Evolutionary conservation across 768 basidiomycete species (phyloP).

Genomic region (Galerina marginata): DNA sequence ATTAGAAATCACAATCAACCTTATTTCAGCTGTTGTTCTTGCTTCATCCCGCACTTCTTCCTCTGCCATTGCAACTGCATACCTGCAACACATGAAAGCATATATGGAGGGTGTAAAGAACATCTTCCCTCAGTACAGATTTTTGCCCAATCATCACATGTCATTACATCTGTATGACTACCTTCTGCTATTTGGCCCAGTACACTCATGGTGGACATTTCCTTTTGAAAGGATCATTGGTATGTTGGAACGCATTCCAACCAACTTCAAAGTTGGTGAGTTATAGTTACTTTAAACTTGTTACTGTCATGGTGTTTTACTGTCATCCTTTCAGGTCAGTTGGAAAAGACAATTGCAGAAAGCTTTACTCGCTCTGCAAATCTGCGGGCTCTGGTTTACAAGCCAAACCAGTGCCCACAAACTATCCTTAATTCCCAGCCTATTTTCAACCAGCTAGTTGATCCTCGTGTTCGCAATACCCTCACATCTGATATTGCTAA

Average conservation of each 20-base stretch:
- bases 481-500: constrained; percentile 10
- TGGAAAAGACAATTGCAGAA: constrained; percentile 22
- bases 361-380: constrained; percentile 18
- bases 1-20: constrained; percentile 26
- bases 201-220: constrained; percentile 41
- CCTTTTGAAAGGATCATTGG: constrained; percentile 42
- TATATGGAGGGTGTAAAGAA: constrained; percentile 36
- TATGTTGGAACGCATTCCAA: constrained; percentile 21
- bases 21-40: constrained; percentile 24
- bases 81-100: constrained; percentile 11
- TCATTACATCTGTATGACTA: constrained; percentile 40
- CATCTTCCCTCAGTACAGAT: constrained; percentile 34
- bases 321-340: constrained; percentile 15
- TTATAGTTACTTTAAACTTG: not conserved
- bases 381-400: constrained; percentile 16
- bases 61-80: not conserved
- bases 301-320: constrained; percentile 19
- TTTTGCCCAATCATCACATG: constrained; percentile 44
- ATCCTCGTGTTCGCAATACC: constrained; percentile 16
- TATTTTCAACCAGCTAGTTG: constrained; percentile 14
- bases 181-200: constrained; percentile 38
- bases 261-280: constrained; percentile 22
- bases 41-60: constrained; percentile 26
- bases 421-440: constrained; percentile 11
- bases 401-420: constrained; percentile 11